Evolutionary conservation across 768 basidiomycete species (phyloP), one percentile per base, ranked within the genome.

Genomic region (Podaxis sp.): DNA sequence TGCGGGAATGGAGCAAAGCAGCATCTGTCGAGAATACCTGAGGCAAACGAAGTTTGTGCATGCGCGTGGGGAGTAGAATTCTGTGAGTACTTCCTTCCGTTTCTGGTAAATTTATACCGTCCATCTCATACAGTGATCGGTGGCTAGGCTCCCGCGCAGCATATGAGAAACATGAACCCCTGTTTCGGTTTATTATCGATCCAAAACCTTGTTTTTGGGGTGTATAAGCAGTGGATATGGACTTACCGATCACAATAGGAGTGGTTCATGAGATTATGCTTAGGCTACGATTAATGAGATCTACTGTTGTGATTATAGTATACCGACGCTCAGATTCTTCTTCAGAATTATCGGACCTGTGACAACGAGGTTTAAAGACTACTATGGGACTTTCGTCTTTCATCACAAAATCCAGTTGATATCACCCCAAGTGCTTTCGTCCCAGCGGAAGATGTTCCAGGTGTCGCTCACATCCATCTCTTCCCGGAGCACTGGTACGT

Each of bases 1-100:
- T 80, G 39, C 73, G 79, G 4, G 73, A 73, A 56, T 74, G 72
- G 68, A 78, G 77, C 59, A 77, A 75, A 64, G 69, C 69, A 49
- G 72, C 73, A 13, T 75, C 75, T 42, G 72, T 76, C 49, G 75
- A 76, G 65, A 66, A 71, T 42, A 4, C 33, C n/a, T 64, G 30
- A 48, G 33, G 33, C 33, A 33, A 33, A 33, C 33, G n/a, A 38
- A 44, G 52, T 30, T 9, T 13, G 5, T 6, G 30, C 24, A n/a
- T 26, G 48, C 13, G 19, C 24, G 40, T 28, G 51, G 59, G 6
- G 22, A 26, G 38, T 17, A 15, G 24, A 22, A 24, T 15, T 17
- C 38, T 48, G 33, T 61, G 52, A 36, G 52, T 38, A 55, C 12
- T 22, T 36, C 19, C 30, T 54, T 24, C 60, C 42, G 22, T 48